A percentile compares a stretch with the other conserved stretches of the same genome.
phyloP scores from a whole-genome alignment of 1,284 basidiomycete species.

The Sanghuangporus baumii region DNA sequence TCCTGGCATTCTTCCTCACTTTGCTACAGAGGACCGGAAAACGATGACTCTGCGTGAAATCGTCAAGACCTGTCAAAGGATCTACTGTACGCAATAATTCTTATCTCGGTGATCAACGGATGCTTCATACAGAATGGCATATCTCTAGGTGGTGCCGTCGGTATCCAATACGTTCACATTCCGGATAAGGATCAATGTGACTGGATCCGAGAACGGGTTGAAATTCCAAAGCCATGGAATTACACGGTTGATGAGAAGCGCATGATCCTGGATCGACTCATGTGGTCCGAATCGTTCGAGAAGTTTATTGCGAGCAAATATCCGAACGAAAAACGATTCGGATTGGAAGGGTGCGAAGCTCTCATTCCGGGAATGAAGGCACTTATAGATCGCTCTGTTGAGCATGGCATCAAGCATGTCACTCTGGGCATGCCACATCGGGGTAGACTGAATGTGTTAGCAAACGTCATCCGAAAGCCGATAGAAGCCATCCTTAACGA shows the following conservation, averaged over 20 bases:
- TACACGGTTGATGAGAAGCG: conserved; percentile 98
- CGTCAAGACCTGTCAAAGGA: conserved; percentile 87
- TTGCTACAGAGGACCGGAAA: conserved; percentile 77
- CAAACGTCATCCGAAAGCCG: conserved; percentile 98
- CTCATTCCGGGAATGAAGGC: conserved; percentile 99
- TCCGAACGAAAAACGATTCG: conserved; percentile 99
- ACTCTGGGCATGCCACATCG: conserved; percentile 99
- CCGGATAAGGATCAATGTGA: conserved; percentile 98
- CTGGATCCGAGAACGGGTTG: conserved; percentile 97
- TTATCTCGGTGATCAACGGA: conserved; percentile 11
- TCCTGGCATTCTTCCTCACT: conserved; percentile 94
- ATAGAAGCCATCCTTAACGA: conserved; percentile 98
- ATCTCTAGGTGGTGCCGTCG: conserved; percentile 80
- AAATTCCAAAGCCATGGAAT: conserved; percentile 97
- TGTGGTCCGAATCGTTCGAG: conserved; percentile 99
- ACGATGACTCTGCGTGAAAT: conserved; percentile 92
- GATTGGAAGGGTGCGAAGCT: conserved; percentile 96
- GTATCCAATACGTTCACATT: conserved; percentile 98
- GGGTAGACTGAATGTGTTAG: conserved; percentile 95
- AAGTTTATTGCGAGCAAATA: conserved; percentile 98
- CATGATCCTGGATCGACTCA: conserved; percentile 97
- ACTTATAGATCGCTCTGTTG: conserved; percentile 96
- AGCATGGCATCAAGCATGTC: conserved; percentile 91
- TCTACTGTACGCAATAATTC: conserved; percentile 73
- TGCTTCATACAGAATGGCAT: background rate